phyloP scores from a whole-genome alignment of 2,329 filamentous ascomycete species.

The Botrytis galanthina region DNA sequence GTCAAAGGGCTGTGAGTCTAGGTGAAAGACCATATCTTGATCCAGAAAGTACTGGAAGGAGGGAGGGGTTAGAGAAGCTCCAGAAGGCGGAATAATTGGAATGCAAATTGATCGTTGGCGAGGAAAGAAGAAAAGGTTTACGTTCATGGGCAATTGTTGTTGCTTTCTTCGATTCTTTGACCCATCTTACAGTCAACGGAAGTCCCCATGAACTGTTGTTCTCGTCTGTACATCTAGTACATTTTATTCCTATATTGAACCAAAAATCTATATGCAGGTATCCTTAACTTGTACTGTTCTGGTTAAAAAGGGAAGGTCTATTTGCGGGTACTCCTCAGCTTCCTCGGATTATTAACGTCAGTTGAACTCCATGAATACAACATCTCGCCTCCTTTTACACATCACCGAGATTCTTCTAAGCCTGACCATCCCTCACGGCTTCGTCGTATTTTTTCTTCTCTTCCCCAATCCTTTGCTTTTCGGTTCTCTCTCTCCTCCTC shows the following conservation, averaged over 20 bases:
- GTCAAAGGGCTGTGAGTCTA: slow-evolving; percentile 50
- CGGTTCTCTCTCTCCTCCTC: slow-evolving; percentile 42
- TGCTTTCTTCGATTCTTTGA: no score
- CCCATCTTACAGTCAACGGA: no score
- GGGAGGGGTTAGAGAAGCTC: slow-evolving; percentile 31
- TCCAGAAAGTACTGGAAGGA: slow-evolving; percentile 45
- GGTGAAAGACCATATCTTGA: slow-evolving; percentile 53
- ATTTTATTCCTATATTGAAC: no score
- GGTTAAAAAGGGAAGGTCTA: neutral
- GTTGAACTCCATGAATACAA: neutral
- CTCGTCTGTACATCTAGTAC: no score
- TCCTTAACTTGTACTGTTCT: no score
- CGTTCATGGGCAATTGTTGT: no score
- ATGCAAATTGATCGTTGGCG: neutral
- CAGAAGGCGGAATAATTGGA: neutral
- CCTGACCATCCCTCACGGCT: neutral
- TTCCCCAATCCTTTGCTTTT: slow-evolving; percentile 26
- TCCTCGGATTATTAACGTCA: neutral
- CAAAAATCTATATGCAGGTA: no score
- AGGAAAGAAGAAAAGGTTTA: neutral
- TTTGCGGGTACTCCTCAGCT: neutral
- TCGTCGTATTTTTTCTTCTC: slow-evolving; percentile 10
- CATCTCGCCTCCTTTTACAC: neutral
- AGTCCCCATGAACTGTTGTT: no score
- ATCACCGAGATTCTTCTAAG: no score